Conservation (phyloP, 192 early-diverging fungal species). For the Chytriomyces sp. region DNA sequence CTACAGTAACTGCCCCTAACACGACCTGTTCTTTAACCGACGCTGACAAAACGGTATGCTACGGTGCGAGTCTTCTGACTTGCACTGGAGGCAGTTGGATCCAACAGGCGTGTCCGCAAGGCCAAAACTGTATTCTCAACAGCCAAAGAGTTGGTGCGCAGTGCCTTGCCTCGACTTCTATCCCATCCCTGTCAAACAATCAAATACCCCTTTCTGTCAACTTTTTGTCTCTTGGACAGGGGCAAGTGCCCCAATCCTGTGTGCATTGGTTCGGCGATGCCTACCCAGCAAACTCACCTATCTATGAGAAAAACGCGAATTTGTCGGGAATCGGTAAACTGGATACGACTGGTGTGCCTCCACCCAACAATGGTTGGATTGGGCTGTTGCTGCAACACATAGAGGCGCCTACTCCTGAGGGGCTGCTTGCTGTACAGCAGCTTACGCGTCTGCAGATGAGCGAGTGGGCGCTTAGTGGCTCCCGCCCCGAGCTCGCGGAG, state of each 20-base stretch:
- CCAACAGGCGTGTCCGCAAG: too few species aligned
- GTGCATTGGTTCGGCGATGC: background rate
- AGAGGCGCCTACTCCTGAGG: background rate
- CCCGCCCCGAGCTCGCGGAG: constrained; percentile 4
- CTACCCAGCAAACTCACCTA: background rate
- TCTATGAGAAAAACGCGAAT: background rate
- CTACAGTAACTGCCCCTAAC: too few species aligned
- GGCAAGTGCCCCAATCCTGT: background rate
- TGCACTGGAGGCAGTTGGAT: too few species aligned
- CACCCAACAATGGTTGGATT: constrained; percentile 11
- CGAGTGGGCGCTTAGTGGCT: constrained; percentile 3
- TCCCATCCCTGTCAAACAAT: too few species aligned
- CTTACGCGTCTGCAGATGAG: background rate
- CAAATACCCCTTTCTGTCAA: constrained; percentile 4
- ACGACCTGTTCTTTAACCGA: too few species aligned
- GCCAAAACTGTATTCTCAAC: too few species aligned
- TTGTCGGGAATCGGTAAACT: background rate
- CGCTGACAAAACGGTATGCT: too few species aligned
- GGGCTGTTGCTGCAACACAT: background rate
- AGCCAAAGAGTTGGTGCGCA: too few species aligned
- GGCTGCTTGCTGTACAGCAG: background rate
- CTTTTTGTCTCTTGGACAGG: background rate
- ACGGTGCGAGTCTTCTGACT: too few species aligned
- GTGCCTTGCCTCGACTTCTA: too few species aligned
- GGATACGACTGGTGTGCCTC: background rate